Evolutionary conservation across 163 green algal species (phyloP).

Genomic region (Smithsoniella earleae): DNA sequence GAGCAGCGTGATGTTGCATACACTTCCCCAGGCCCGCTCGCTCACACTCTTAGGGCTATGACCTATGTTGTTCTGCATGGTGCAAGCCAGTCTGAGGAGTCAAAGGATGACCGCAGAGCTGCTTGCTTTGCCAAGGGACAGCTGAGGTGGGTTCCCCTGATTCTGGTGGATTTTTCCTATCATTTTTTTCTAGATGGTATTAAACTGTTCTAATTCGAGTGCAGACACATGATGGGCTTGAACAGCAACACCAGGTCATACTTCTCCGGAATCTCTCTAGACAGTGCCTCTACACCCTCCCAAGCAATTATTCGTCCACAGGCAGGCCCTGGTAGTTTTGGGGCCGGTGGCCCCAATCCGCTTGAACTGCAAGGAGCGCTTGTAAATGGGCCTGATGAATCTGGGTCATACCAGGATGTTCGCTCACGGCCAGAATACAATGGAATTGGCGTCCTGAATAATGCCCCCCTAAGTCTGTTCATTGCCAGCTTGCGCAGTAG

Average conservation of each 20-base stretch:
- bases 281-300: not conserved
- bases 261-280: not conserved
- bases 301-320: not conserved
- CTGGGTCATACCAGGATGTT: not conserved
- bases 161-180: too few species aligned
- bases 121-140: slow-evolving; percentile 18
- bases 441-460: slow-evolving; percentile 20
- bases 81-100: slow-evolving; percentile 3
- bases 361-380: not conserved
- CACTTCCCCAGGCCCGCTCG: not conserved
- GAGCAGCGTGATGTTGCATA: not conserved
- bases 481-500: slow-evolving; percentile 5
- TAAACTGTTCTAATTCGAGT: too few species aligned
- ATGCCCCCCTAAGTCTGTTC: slow-evolving; percentile 6
- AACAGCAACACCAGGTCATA: not conserved
- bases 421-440: not conserved
- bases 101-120: not conserved
- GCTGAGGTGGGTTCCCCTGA: not conserved
- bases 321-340: not conserved
- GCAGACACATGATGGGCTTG: slow-evolving; percentile 7
- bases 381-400: not conserved
- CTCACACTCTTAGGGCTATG: not conserved
- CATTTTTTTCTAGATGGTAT: too few species aligned
- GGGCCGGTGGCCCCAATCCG: not conserved
- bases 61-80: slow-evolving; percentile 1